Percentiles rank a stretch among this genome's conserved stretches.
phyloP scores from a whole-genome alignment of 768 basidiomycete species.

The Leccinum rimulosum region DNA sequence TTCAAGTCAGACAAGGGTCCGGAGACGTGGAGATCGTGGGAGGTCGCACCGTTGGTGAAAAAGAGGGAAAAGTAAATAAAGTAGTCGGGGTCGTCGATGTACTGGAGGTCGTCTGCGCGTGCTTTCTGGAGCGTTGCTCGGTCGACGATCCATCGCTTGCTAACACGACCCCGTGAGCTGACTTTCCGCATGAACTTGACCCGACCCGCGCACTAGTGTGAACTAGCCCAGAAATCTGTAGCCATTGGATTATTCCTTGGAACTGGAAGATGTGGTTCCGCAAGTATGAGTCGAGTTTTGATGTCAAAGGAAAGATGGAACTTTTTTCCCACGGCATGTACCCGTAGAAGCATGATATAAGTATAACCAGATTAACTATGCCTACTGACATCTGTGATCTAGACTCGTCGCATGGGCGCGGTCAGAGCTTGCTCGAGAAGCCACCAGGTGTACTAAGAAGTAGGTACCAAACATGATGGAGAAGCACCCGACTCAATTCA shows the following conservation, averaged over 20 bases:
- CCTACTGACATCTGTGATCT: too few species aligned
- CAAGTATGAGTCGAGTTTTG: not conserved
- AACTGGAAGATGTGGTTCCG: not conserved
- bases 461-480: slow-evolving; percentile 19
- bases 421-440: slow-evolving; percentile 18
- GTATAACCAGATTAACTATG: too few species aligned
- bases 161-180: slow-evolving; percentile 34
- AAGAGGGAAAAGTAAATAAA: slow-evolving; percentile 84
- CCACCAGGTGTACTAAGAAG: not conserved
- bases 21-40: not conserved
- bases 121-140: slow-evolving; percentile 70
- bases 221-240: slow-evolving; percentile 90
- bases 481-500: slow-evolving; percentile 24
- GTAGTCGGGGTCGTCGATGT: slow-evolving; percentile 73
- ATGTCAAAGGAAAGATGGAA: not conserved
- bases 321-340: not conserved
- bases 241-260: slow-evolving; percentile 50
- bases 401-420: not conserved
- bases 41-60: slow-evolving; percentile 71
- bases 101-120: slow-evolving; percentile 73
- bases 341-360: too few species aligned
- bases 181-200: slow-evolving; percentile 6
- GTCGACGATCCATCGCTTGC: slow-evolving; percentile 92
- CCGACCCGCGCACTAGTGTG: slow-evolving; percentile 66
- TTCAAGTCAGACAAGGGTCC: not conserved